Evolutionary conservation across 805 yeast species (phyloP).

Genomic region (Pichia deserticola): DNA sequence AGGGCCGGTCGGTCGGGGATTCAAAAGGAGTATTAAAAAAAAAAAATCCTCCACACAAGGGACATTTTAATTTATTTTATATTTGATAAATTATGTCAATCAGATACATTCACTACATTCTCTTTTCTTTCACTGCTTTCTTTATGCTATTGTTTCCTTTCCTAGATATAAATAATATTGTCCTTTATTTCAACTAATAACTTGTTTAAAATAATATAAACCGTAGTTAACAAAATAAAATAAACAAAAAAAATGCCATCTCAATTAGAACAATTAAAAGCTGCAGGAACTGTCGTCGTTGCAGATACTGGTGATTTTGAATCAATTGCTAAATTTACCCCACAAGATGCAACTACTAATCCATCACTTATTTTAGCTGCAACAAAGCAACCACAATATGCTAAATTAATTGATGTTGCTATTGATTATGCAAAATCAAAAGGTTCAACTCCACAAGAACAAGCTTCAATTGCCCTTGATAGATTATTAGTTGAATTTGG

Average conservation of each 20-base stretch:
- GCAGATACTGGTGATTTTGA: slow-evolving; percentile 99
- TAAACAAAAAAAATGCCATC: slow-evolving; percentile 39
- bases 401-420: slow-evolving; percentile 84
- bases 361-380: slow-evolving; percentile 97
- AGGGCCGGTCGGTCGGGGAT: too few species aligned
- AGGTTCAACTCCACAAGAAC: slow-evolving; percentile 52
- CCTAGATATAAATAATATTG: too few species aligned
- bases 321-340: slow-evolving; percentile 94
- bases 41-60: too few species aligned
- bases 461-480: slow-evolving; percentile 82
- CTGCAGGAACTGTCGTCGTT: slow-evolving; percentile 92
- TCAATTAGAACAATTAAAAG: slow-evolving; percentile 87
- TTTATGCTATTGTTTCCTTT: neutral
- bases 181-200: too few species aligned
- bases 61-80: too few species aligned
- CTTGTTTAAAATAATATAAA: neutral
- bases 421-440: slow-evolving; percentile 73
- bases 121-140: neutral
- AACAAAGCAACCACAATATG: slow-evolving; percentile 81
- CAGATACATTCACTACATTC: too few species aligned
- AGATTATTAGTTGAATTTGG: slow-evolving; percentile 94
- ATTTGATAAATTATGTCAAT: too few species aligned
- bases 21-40: too few species aligned
- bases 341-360: slow-evolving; percentile 99
- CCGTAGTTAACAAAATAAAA: neutral